Base-by-base conservation (phyloP, 495 filamentous ascomycete species). In the Xylaria longipes region DNA sequence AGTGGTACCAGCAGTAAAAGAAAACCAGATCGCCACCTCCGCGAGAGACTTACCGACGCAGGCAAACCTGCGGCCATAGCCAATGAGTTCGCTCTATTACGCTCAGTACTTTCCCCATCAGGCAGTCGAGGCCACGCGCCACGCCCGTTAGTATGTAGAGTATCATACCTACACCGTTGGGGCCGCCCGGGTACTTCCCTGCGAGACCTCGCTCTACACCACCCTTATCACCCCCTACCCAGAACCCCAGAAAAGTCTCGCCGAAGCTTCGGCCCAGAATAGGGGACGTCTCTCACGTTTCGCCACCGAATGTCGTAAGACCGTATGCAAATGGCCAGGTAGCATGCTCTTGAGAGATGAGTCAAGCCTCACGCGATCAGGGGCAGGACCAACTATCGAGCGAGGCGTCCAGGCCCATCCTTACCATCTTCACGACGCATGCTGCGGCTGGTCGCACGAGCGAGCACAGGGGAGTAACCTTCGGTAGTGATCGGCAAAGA, bases 11-110 rank as follows among this genome's bases (percentile, higher is more conserved):
- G 66, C n/a, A 46, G 25, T 17, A 46, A 8, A 35, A 6, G 50
- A 33, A 65, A 20, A 1, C 62, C 5, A 43, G 22, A 29, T 63
- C 14, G 60, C 60, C 60, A 63, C 60, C 27, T 9, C 7, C 37
- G 37, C 60, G 39, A 68, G 66, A 60, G 66, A 68, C 66, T 58
- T 68, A n/a, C 25, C 39, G 37, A 58, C 33, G 50, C 54, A 68
- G 65, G 52, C 52, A 52, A 33, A 58, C 35, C 6, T 2, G 1
- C n/a, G 50, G 66, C 52, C 27, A 15, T 58, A 46, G 39, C 66
- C 66, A 68, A 68, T 68, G 66, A 46, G 14, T 60, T 29, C 5
- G 22, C 66, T 14, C 7, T 15, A 60, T 68, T 68, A 7, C 5
- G 5, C 52, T 17, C 17, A 46, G 12, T 22, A 68, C 66, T 68